Evolutionary conservation across 371 early-diverging fungal species (phyloP).

Genomic region (Zychaea mexicana): DNA sequence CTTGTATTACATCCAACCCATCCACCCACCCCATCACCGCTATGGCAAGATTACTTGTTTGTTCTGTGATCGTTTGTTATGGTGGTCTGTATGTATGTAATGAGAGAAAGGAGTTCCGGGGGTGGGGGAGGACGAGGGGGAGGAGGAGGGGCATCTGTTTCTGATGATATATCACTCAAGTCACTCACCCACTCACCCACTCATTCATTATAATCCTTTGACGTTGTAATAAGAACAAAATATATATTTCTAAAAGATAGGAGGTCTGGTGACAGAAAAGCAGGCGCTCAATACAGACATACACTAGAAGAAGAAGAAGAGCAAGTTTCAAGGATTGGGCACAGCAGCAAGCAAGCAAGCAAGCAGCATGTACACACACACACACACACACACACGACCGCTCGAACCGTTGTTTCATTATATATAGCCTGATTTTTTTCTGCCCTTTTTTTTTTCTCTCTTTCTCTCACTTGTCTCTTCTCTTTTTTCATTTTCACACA

Average conservation of each 20-base stretch:
- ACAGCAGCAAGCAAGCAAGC: too few species aligned
- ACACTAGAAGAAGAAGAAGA: neutral
- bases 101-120: too few species aligned
- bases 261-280: slow-evolving; percentile 2
- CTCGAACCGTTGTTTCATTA: neutral
- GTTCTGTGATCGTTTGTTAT: too few species aligned
- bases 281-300: neutral
- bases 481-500: neutral
- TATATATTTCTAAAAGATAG: neutral
- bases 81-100: too few species aligned
- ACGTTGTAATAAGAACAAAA: too few species aligned
- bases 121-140: too few species aligned
- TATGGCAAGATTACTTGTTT: neutral
- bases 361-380: too few species aligned
- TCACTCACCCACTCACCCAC: too few species aligned
- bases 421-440: neutral
- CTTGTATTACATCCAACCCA: neutral
- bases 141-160: too few species aligned
- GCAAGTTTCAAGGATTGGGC: neutral
- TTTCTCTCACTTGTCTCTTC: neutral
- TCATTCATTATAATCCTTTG: too few species aligned
- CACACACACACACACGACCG: too few species aligned
- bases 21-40: neutral
- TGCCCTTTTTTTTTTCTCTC: neutral
- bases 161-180: too few species aligned